Percentiles rank a stretch among this genome's conserved stretches.
Conservation (phyloP, 768 basidiomycete species). For the Boletus barrowsii region DNA sequence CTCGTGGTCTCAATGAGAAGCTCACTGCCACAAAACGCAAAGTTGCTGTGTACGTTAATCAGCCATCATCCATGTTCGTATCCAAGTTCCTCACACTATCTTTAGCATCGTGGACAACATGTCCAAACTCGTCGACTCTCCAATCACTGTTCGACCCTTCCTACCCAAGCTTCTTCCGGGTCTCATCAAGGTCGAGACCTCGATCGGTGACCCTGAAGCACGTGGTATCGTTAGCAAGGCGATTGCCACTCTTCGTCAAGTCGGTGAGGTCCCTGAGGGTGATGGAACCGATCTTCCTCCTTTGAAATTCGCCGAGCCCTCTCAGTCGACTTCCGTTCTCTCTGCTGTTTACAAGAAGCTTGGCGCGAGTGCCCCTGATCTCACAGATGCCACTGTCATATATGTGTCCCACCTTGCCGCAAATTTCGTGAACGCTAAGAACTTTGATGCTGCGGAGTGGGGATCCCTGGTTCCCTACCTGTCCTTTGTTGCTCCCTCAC, state of each 20-base stretch:
- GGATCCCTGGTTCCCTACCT: constrained; percentile 77
- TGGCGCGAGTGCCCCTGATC: constrained; percentile 54
- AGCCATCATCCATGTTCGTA: constrained; percentile 4
- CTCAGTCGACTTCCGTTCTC: constrained; percentile 63
- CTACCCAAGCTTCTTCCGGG: constrained; percentile 93
- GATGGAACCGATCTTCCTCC: constrained; percentile 93
- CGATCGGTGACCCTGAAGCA: constrained; percentile 97
- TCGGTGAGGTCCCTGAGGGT: constrained; percentile 80
- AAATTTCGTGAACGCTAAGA: constrained; percentile 84
- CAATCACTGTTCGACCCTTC: constrained; percentile 94
- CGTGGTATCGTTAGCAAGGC: constrained; percentile 89
- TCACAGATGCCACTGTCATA: constrained; percentile 54
- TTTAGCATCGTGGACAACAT: constrained; percentile 94
- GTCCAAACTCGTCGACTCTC: constrained; percentile 95
- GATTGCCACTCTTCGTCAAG: constrained; percentile 92
- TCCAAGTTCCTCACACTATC: constrained; percentile 17
- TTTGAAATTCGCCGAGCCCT: constrained; percentile 70
- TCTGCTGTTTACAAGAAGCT: constrained; percentile 83
- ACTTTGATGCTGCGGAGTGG: constrained; percentile 90
- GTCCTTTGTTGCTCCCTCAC: constrained; percentile 57
- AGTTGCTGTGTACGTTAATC: constrained; percentile 82
- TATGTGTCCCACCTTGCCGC: constrained; percentile 81
- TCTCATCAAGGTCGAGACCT: constrained; percentile 90
- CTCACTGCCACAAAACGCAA: constrained; percentile 95
- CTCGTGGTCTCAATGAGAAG: constrained; percentile 93